These are phyloP conservation scores for Tuber brumale DNA, from an alignment of 495 filamentous ascomycete species.

Conservation along the genomic window DNA sequence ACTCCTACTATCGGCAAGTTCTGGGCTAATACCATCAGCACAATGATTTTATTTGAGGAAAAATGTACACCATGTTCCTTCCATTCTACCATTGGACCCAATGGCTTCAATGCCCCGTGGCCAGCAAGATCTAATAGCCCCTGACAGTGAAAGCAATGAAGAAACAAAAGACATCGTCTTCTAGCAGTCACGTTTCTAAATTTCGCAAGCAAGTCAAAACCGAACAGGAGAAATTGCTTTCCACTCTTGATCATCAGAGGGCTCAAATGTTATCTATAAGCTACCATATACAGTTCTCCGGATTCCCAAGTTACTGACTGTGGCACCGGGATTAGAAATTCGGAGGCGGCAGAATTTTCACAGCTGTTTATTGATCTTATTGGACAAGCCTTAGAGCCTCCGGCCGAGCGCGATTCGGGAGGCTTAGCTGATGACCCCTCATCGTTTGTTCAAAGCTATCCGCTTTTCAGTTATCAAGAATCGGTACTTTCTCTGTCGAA, in stretches of 20 bases:
- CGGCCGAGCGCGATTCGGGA: neutral
- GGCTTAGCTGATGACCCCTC: neutral
- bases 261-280: conserved; percentile 16
- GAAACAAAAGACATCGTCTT: conserved; percentile 27
- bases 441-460: conserved; percentile 10
- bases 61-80: conserved; percentile 9
- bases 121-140: neutral
- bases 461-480: conserved; percentile 11
- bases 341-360: conserved; percentile 17
- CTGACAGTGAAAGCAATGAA: conserved; percentile 28
- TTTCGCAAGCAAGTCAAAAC: conserved; percentile 26
- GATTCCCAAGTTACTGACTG: neutral
- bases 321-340: conserved; percentile 8
- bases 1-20: neutral
- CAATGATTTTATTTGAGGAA: conserved; percentile 30
- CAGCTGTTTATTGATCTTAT: conserved; percentile 14
- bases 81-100: neutral
- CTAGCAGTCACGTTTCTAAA: conserved; percentile 8
- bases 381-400: neutral
- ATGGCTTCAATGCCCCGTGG: neutral
- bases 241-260: conserved; percentile 21
- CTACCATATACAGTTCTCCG: neutral
- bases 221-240: conserved; percentile 22
- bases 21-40: conserved; percentile 1
- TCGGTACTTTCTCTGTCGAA: conserved; percentile 16